Evolutionary conservation across 768 basidiomycete genomes (phyloP).

Genomic region (Boletus tylopilopsis): DNA sequence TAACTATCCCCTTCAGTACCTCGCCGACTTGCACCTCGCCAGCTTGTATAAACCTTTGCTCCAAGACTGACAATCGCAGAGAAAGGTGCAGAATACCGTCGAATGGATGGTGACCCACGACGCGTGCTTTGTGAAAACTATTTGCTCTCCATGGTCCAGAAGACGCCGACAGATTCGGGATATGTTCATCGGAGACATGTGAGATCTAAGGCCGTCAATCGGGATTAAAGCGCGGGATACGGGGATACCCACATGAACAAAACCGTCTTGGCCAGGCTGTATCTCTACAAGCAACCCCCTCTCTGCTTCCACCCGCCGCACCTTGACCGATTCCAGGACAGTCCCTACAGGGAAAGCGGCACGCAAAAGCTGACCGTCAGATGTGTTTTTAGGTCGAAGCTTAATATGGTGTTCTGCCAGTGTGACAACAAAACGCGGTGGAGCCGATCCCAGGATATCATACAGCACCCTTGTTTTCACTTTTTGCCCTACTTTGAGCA

Average conservation of each 20-base stretch:
- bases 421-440: constrained; percentile 82
- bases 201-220: constrained; percentile 64
- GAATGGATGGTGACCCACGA: constrained; percentile 78
- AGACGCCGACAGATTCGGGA: constrained; percentile 66
- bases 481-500: constrained; percentile 65
- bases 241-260: constrained; percentile 72
- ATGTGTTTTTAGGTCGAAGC: constrained; percentile 41
- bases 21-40: constrained; percentile 83
- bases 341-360: constrained; percentile 72
- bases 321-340: constrained; percentile 66
- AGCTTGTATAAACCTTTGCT: constrained; percentile 83
- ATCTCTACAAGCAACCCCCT: constrained; percentile 77
- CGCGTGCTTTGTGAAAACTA: constrained; percentile 79
- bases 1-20: constrained; percentile 82
- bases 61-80: constrained; percentile 74
- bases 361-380: constrained; percentile 35
- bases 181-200: constrained; percentile 86
- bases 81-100: constrained; percentile 91
- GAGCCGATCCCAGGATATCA: constrained; percentile 61
- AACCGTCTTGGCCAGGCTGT: constrained; percentile 63
- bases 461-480: constrained; percentile 85
- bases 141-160: constrained; percentile 79
- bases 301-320: constrained; percentile 72
- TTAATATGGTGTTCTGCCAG: constrained; percentile 67
- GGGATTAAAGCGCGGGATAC: neutral